Conservation (phyloP, 306 rosid species). For the Pueraria montana region DNA sequence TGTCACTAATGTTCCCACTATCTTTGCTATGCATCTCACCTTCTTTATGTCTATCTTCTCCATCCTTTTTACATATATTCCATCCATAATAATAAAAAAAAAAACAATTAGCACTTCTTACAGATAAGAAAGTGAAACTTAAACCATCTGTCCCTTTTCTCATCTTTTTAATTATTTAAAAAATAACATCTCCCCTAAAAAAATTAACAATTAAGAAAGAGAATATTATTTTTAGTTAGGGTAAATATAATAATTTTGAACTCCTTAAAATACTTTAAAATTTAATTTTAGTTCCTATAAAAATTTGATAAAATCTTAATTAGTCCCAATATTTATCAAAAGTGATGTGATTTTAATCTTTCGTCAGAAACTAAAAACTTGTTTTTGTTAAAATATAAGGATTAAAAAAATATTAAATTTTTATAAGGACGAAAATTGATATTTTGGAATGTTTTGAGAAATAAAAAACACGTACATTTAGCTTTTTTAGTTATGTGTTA, state of each 20-base stretch:
- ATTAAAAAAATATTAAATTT: too few relatives aligned
- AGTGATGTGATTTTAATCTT: too few relatives aligned
- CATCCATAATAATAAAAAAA: conserved; percentile 1
- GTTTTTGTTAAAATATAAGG: too few relatives aligned
- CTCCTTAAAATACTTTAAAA: neutral
- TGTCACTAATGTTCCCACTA: conserved; percentile 84
- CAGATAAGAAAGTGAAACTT: neutral
- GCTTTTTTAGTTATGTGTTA: neutral
- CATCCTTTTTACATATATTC: conserved; percentile 87
- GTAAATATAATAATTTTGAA: neutral
- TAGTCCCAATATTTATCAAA: too few relatives aligned
- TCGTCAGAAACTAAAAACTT: too few relatives aligned
- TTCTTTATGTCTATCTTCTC: conserved; percentile 81
- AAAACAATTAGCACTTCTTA: neutral
- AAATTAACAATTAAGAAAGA: neutral
- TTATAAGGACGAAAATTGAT: too few relatives aligned
- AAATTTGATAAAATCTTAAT: too few relatives aligned
- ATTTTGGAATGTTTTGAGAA: neutral
- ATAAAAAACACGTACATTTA: neutral
- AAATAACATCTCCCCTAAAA: neutral
- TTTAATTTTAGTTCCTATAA: neutral
- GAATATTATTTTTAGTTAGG: neutral
- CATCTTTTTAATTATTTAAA: neutral
- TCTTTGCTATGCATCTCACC: conserved; percentile 84
- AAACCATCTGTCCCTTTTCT: neutral